Conservation (phyloP, 2,329 filamentous ascomycete species). For the Aureobasidium subglaciale region DNA sequence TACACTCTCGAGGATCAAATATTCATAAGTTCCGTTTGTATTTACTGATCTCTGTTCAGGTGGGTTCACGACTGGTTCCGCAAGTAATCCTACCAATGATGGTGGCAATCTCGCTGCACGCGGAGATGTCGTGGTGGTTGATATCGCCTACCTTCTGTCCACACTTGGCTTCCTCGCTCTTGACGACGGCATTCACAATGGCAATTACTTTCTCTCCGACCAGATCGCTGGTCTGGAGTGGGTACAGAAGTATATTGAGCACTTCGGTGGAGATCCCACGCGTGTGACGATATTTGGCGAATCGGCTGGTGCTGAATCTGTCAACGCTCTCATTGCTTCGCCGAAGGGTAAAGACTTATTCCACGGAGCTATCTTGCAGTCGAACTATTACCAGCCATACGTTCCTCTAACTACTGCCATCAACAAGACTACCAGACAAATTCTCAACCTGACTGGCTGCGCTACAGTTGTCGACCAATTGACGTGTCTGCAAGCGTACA, state of each 20-base stretch:
- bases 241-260: conserved; percentile 15
- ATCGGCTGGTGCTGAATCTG: conserved; percentile 29
- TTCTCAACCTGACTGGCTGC: conserved; percentile 23
- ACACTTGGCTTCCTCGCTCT: conserved; percentile 31
- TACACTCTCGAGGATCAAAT: too few relatives aligned
- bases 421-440: conserved; percentile 16
- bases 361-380: conserved; percentile 37
- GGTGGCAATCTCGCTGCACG: conserved; percentile 40
- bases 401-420: conserved; percentile 16
- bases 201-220: conserved; percentile 46
- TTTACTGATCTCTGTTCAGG: conserved; percentile 30
- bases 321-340: conserved; percentile 43
- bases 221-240: conserved; percentile 42
- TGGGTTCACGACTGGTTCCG: conserved; percentile 35
- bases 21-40: too few relatives aligned
- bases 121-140: conserved; percentile 40
- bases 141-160: conserved; percentile 37
- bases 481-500: conserved; percentile 21
- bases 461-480: conserved; percentile 18
- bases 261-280: conserved; percentile 18
- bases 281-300: conserved; percentile 17
- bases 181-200: conserved; percentile 38
- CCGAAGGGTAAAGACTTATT: conserved; percentile 41
- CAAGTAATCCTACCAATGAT: conserved; percentile 40
- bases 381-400: conserved; percentile 17